Conservation (phyloP, 805 yeast genomes). For the Hanseniaspora singularis region DNA sequence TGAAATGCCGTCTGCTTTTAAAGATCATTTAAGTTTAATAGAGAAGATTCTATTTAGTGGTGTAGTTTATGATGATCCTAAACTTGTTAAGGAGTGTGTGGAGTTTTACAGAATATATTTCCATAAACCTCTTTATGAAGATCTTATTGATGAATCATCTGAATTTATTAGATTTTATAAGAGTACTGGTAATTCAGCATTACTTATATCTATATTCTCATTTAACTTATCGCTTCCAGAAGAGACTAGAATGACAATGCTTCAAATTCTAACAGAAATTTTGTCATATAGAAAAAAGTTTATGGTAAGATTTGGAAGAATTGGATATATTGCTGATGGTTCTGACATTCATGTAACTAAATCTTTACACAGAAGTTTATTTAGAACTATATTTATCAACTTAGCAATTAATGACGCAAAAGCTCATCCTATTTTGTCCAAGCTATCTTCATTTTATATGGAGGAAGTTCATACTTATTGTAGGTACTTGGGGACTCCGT, state of each 20-base stretch:
- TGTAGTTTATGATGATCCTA: constrained; percentile 26
- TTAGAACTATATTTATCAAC: constrained; percentile 40
- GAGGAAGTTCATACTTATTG: constrained; percentile 24
- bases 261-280: constrained; percentile 20
- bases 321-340: constrained; percentile 19
- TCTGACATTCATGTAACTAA: constrained; percentile 27
- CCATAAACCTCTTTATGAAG: constrained; percentile 24
- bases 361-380: constrained; percentile 33
- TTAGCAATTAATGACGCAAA: constrained; percentile 42
- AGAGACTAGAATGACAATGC: constrained; percentile 30
- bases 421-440: constrained; percentile 37
- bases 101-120: constrained; percentile 30
- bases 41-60: constrained; percentile 23
- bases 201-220: constrained; percentile 30
- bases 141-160: constrained; percentile 24
- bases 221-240: constrained; percentile 26
- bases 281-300: constrained; percentile 31
- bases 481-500: constrained; percentile 19
- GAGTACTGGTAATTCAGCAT: constrained; percentile 29
- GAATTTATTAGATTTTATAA: constrained; percentile 30
- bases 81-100: constrained; percentile 23
- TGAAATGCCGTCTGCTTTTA: not conserved
- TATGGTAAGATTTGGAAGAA: no score
- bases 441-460: constrained; percentile 28
- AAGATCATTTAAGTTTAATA: not conserved